Percentiles rank a stretch among this genome's conserved stretches.
Conservation (phyloP, 2,329 filamentous ascomycete species). For the Trichothecium sympodiale region DNA sequence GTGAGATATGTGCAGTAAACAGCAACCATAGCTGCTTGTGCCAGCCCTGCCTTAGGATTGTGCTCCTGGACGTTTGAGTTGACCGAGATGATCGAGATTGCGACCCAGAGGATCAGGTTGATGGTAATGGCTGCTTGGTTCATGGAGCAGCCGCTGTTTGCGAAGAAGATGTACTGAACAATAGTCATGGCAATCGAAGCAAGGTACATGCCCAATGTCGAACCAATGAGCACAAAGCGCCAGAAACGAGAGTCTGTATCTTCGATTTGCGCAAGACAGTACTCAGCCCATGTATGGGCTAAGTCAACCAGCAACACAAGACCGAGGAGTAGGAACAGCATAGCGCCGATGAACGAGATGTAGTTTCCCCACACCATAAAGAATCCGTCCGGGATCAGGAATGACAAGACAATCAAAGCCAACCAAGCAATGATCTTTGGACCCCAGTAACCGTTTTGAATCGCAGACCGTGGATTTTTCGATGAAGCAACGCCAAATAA, state of each 20-base stretch:
- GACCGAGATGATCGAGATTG: slow-evolving; percentile 74
- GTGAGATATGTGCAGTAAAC: slow-evolving; percentile 98
- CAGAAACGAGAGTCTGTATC: slow-evolving; percentile 74
- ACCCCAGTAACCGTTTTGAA: slow-evolving; percentile 99
- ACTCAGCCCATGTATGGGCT: slow-evolving; percentile 94
- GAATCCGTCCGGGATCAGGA: slow-evolving; percentile 90
- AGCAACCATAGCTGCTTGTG: slow-evolving; percentile 95
- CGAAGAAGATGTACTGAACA: slow-evolving; percentile 96
- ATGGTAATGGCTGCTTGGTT: slow-evolving; percentile 94
- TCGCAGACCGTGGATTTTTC: slow-evolving; percentile 72
- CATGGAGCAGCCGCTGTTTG: slow-evolving; percentile 71
- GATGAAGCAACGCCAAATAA: slow-evolving; percentile 80
- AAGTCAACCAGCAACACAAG: slow-evolving; percentile 88
- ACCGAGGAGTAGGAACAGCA: slow-evolving; percentile 87
- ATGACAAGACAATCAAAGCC: slow-evolving; percentile 76
- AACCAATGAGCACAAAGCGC: slow-evolving; percentile 81
- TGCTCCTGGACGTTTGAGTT: slow-evolving; percentile 83
- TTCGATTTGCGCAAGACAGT: slow-evolving; percentile 89
- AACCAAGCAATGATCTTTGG: slow-evolving; percentile 91
- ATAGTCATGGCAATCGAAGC: slow-evolving; percentile 88
- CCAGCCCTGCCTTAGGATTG: slow-evolving; percentile 87
- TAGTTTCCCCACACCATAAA: slow-evolving; percentile 97
- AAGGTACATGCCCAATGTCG: slow-evolving; percentile 87
- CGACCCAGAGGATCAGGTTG: slow-evolving; percentile 75
- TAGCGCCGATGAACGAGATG: slow-evolving; percentile 75